phyloP scores from a whole-genome alignment of 768 basidiomycete species.

The Naganishia vaughanmartiniae region DNA sequence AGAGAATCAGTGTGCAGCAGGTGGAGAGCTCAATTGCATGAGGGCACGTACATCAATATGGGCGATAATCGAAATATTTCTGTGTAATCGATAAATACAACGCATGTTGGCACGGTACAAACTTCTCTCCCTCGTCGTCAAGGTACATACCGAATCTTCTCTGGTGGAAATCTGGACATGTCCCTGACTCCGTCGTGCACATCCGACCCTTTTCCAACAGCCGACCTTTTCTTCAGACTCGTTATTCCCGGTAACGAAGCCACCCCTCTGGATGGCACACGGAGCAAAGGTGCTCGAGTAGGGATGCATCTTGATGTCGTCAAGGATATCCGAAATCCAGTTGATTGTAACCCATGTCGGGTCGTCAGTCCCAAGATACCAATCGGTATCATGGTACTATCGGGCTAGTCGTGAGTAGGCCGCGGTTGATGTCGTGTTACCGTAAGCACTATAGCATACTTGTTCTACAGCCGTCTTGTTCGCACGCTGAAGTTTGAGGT shows the following conservation, averaged over 20 bases:
- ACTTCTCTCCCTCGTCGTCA: background rate
- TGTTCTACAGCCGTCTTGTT: too few relatives aligned
- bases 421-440: background rate
- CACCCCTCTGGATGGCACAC: background rate
- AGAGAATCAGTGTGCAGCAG: background rate
- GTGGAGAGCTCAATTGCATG: constrained; percentile 11
- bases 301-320: background rate
- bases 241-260: constrained; percentile 17
- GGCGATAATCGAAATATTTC: constrained; percentile 92
- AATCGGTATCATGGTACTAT: background rate
- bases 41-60: constrained; percentile 69
- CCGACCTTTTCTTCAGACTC: constrained; percentile 17
- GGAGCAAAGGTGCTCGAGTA: background rate
- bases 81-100: background rate
- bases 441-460: background rate
- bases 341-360: constrained; percentile 12
- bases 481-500: too few relatives aligned
- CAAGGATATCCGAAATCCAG: background rate
- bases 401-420: background rate
- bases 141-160: constrained; percentile 26
- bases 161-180: constrained; percentile 25
- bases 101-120: background rate
- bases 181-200: constrained; percentile 23
- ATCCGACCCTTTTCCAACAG: constrained; percentile 17
- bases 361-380: background rate